phyloP scores from a whole-genome alignment of 2,329 filamentous ascomycete genomes.

The Massarina eburnea region DNA sequence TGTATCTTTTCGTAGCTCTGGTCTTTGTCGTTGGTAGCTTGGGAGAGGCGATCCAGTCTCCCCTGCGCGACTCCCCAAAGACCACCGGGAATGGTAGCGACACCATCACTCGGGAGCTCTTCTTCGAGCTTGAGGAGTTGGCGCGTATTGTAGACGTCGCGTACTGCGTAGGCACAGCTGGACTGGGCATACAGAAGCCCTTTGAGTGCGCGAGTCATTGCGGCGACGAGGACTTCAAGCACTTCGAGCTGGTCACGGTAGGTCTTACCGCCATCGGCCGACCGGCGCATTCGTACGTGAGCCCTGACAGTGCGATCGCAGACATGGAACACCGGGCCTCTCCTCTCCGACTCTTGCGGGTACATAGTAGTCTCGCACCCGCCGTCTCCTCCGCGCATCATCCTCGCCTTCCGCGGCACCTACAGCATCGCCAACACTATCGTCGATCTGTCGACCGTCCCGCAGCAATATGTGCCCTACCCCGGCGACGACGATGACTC shows the following conservation, averaged over 20 bases:
- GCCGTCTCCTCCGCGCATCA: constrained; percentile 62
- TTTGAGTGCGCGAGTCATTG: constrained; percentile 87
- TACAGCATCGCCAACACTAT: constrained; percentile 93
- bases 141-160: constrained; percentile 91
- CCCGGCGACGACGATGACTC: constrained; percentile 51
- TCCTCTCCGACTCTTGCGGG: constrained; percentile 88
- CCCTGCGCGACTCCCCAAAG: constrained; percentile 32
- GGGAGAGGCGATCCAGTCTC: constrained; percentile 27
- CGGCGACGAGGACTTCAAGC: constrained; percentile 75
- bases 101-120: constrained; percentile 65
- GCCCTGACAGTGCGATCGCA: constrained; percentile 26
- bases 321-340: constrained; percentile 86
- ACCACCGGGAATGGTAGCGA: constrained; percentile 22
- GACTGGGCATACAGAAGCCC: constrained; percentile 78
- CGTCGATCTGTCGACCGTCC: constrained; percentile 83
- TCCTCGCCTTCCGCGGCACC: constrained; percentile 90
- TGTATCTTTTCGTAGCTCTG: constrained; percentile 17
- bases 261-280: constrained; percentile 6
- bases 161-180: constrained; percentile 87
- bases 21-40: constrained; percentile 10
- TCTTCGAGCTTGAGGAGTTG: constrained; percentile 80
- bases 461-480: constrained; percentile 90
- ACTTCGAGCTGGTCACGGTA: constrained; percentile 72
- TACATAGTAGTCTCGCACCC: constrained; percentile 86
- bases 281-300: background rate